A percentile compares a stretch with the other conserved stretches of the same genome.
Evolutionary conservation across 1,284 basidiomycete genomes (phyloP).

Genomic region (Phellopilus nigrolimitatus): DNA sequence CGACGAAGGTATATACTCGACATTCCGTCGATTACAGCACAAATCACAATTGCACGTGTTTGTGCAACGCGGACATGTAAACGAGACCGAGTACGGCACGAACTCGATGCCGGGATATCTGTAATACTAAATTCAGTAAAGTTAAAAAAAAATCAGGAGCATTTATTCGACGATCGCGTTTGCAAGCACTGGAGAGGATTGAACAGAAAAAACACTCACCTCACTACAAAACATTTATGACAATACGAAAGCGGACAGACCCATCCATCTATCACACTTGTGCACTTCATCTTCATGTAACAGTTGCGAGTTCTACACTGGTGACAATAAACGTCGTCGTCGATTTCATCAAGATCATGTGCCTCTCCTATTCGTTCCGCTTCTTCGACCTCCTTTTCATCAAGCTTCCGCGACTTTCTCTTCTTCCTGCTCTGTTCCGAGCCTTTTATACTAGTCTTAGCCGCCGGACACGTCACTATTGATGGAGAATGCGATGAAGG

Average conservation of each 20-base stretch:
- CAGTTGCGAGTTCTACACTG: conserved; percentile 9
- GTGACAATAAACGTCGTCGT: conserved; percentile 16
- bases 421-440: background rate
- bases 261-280: background rate
- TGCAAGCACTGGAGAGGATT: background rate
- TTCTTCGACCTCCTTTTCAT: background rate
- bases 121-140: background rate
- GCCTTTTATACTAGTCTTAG: background rate
- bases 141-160: background rate
- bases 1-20: too few relatives aligned
- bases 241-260: conserved; percentile 14
- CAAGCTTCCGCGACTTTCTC: background rate
- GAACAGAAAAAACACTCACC: conserved; percentile 1
- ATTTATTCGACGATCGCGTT: too few relatives aligned
- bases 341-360: conserved; percentile 4
- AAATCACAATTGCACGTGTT: conserved; percentile 5
- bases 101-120: conserved; percentile 15
- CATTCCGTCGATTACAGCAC: conserved; percentile 1
- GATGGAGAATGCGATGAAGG: background rate
- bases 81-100: conserved; percentile 3
- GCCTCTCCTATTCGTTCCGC: background rate
- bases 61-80: conserved; percentile 9
- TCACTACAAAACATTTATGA: conserved; percentile 7
- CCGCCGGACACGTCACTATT: background rate
- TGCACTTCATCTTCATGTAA: conserved; percentile 19